phyloP scores from a whole-genome alignment of 2,329 filamentous ascomycete species.

The Fusarium equiseti region DNA sequence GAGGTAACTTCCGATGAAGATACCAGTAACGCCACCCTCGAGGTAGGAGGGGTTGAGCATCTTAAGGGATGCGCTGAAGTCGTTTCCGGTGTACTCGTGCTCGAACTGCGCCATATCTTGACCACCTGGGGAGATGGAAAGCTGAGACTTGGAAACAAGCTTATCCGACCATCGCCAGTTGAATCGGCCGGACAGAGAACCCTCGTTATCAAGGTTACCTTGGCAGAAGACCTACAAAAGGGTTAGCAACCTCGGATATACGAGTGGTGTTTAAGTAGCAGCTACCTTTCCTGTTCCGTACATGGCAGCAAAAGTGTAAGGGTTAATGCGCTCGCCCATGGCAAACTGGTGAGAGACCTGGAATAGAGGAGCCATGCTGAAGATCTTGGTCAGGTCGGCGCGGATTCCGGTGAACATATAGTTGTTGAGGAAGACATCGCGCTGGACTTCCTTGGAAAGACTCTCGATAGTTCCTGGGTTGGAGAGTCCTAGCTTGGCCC shows the following conservation, averaged over 20 bases:
- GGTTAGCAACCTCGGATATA: slow-evolving; percentile 34
- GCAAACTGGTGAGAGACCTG: slow-evolving; percentile 98
- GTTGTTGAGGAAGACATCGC: slow-evolving; percentile 96
- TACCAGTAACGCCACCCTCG: slow-evolving; percentile 92
- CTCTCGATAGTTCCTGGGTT: slow-evolving; percentile 95
- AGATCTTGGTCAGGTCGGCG: slow-evolving; percentile 95
- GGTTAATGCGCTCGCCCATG: slow-evolving; percentile 91
- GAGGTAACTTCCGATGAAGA: slow-evolving; percentile 95
- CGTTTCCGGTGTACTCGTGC: slow-evolving; percentile 92
- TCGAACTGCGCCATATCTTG: slow-evolving; percentile 95
- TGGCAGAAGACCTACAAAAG: slow-evolving; percentile 85
- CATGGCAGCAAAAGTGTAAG: slow-evolving; percentile 93
- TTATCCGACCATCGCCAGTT: slow-evolving; percentile 90
- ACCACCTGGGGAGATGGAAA: slow-evolving; percentile 83
- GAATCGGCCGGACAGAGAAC: slow-evolving; percentile 86
- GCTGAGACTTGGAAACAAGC: slow-evolving; percentile 86
- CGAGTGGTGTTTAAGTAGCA: slow-evolving; percentile 15
- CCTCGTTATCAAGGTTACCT: slow-evolving; percentile 94
- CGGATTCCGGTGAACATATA: slow-evolving; percentile 96
- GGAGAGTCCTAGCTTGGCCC: slow-evolving; percentile 86
- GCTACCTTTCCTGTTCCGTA: slow-evolving; percentile 91
- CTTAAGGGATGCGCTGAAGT: slow-evolving; percentile 95
- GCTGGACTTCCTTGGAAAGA: slow-evolving; percentile 90
- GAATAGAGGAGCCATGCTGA: slow-evolving; percentile 93
- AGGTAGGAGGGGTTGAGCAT: slow-evolving; percentile 94